A percentile compares a stretch with the other conserved stretches of the same genome.
Conservation (phyloP, 2,329 filamentous ascomycete genomes). For the Trichoderma sp. region DNA sequence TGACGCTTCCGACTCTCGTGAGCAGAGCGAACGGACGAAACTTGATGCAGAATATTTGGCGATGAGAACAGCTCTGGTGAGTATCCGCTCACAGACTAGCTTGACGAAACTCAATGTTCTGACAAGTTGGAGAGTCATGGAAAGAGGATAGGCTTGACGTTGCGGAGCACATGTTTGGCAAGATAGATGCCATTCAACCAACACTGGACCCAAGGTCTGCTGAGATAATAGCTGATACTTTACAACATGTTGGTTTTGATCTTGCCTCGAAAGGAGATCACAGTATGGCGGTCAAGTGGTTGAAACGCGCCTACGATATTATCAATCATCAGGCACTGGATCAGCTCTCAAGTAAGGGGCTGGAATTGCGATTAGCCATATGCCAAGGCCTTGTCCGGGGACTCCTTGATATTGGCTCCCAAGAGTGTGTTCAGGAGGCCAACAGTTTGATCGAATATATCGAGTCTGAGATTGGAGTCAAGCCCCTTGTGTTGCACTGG, state of each 20-base stretch:
- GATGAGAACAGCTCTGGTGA: conserved; percentile 64
- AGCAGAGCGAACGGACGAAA: conserved; percentile 23
- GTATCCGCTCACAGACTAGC: conserved; percentile 21
- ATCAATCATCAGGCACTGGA: conserved; percentile 56
- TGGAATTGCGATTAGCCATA: conserved; percentile 64
- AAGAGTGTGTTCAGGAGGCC: conserved; percentile 49
- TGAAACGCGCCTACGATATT: conserved; percentile 62
- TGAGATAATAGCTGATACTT: conserved; percentile 63
- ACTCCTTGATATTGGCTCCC: conserved; percentile 46
- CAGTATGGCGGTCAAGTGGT: conserved; percentile 64
- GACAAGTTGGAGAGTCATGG: conserved; percentile 58
- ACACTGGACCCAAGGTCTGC: conserved; percentile 47
- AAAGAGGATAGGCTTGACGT: conserved; percentile 69
- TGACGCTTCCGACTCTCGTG: neutral
- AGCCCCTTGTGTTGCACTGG: conserved; percentile 63
- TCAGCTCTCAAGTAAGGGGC: conserved; percentile 54
- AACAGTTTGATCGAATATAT: conserved; percentile 58
- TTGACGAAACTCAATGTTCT: conserved; percentile 18
- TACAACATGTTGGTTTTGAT: conserved; percentile 69
- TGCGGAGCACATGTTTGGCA: conserved; percentile 73
- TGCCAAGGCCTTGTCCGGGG: conserved; percentile 61
- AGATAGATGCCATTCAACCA: conserved; percentile 44
- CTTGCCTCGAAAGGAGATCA: conserved; percentile 52
- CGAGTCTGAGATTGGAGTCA: conserved; percentile 60
- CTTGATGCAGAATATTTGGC: conserved; percentile 62